phyloP scores from a whole-genome alignment of 768 basidiomycete species.

The Russula abietina region DNA sequence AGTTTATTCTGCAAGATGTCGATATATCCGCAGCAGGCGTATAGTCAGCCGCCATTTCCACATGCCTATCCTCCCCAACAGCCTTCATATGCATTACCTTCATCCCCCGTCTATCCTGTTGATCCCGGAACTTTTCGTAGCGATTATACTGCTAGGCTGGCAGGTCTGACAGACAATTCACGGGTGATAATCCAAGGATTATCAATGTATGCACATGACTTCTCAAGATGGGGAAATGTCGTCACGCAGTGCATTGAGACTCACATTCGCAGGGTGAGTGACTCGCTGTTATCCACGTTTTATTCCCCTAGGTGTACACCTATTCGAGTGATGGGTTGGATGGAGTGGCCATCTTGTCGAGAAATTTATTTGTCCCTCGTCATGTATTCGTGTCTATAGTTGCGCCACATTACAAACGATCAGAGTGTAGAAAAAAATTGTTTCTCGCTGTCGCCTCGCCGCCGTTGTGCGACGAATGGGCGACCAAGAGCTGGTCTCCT shows the following conservation, averaged over 20 bases:
- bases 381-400: slow-evolving; percentile 17
- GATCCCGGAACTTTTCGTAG: slow-evolving; percentile 72
- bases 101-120: slow-evolving; percentile 40
- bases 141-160: slow-evolving; percentile 68
- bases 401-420: slow-evolving; percentile 18
- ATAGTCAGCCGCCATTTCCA: slow-evolving; percentile 41
- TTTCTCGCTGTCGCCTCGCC: slow-evolving; percentile 6
- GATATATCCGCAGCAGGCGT: slow-evolving; percentile 52
- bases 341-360: slow-evolving; percentile 7
- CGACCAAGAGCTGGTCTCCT: slow-evolving; percentile 24
- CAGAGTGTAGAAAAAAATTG: slow-evolving; percentile 17
- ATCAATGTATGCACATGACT: slow-evolving; percentile 89
- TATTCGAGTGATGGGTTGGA: slow-evolving; percentile 11
- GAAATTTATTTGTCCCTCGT: slow-evolving; percentile 4
- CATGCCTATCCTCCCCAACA: slow-evolving; percentile 33
- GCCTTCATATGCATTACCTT: slow-evolving; percentile 45
- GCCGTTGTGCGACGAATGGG: slow-evolving; percentile 16
- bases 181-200: slow-evolving; percentile 89
- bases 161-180: slow-evolving; percentile 87
- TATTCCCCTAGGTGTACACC: background rate
- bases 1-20: slow-evolving; percentile 41
- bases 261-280: slow-evolving; percentile 88
- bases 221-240: slow-evolving; percentile 67
- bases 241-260: slow-evolving; percentile 76
- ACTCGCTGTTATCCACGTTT: slow-evolving; percentile 23